Percentiles rank a stretch among this genome's conserved stretches.
These are phyloP conservation scores for Coprinopsis strossmayeri DNA, from an alignment of 768 basidiomycete species.

Conservation along the genomic window DNA sequence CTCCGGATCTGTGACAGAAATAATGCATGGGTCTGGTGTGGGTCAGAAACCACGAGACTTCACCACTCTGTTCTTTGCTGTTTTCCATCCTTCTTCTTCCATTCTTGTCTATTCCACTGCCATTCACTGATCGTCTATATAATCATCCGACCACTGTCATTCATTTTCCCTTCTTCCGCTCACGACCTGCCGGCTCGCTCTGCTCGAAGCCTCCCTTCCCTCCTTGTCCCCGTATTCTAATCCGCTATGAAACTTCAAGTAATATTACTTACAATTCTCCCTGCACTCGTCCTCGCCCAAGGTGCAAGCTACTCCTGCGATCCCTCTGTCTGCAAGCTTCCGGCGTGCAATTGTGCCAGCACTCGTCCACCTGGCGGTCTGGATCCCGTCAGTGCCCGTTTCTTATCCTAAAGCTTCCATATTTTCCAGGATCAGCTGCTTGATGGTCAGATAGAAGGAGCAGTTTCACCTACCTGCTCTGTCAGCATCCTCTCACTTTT, in stretches of 20 bases:
- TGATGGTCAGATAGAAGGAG: no score
- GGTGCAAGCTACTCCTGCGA: constrained; percentile 70
- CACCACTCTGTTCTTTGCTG: no score
- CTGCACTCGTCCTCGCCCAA: constrained; percentile 34
- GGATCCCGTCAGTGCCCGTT: constrained; percentile 52
- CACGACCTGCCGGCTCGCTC: neutral
- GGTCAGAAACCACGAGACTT: no score
- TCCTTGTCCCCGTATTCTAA: neutral
- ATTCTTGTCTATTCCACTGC: neutral
- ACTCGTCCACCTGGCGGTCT: constrained; percentile 69
- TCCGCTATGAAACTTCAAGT: constrained; percentile 14
- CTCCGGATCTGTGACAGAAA: no score
- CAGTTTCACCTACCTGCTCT: no score
- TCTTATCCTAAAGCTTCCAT: no score
- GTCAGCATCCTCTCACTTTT: no score
- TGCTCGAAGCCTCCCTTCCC: neutral
- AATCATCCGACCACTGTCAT: neutral
- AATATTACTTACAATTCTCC: constrained; percentile 22
- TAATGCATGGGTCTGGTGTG: no score
- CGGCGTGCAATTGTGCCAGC: constrained; percentile 68
- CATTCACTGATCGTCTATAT: neutral
- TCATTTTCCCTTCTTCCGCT: neutral
- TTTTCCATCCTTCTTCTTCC: neutral
- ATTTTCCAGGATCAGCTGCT: no score
- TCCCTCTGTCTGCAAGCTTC: constrained; percentile 54